phyloP scores from a whole-genome alignment of 2,329 filamentous ascomycete genomes.

The Epichloe festucae region DNA sequence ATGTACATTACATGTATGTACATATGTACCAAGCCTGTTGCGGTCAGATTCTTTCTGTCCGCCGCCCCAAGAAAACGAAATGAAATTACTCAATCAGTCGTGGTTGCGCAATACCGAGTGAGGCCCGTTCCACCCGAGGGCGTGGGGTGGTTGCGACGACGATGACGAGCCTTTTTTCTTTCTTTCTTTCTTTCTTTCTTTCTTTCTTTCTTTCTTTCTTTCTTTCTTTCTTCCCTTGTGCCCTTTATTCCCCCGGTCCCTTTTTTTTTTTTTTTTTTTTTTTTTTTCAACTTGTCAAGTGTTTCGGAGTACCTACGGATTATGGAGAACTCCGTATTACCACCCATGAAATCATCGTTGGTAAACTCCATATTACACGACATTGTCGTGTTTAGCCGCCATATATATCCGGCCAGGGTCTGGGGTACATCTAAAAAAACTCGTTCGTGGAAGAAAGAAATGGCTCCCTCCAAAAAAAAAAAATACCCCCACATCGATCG shows the following conservation, averaged over 20 bases:
- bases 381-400: neutral
- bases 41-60: neutral
- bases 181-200: neutral
- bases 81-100: neutral
- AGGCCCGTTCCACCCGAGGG: neutral
- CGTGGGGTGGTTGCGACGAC: neutral
- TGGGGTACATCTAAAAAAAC: neutral
- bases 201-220: neutral
- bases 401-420: neutral
- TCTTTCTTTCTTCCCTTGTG: too few relatives aligned
- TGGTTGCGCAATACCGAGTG: neutral
- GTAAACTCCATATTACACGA: too few relatives aligned
- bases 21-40: neutral
- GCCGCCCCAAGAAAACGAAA: too few relatives aligned
- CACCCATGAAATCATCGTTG: too few relatives aligned
- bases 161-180: neutral
- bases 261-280: neutral
- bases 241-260: neutral
- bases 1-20: neutral
- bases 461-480: neutral
- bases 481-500: neutral
- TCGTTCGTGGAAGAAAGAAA: neutral
- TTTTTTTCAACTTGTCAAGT: neutral
- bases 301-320: too few relatives aligned
- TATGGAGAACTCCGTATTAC: too few relatives aligned